Conservation (phyloP, 2,329 filamentous ascomycete species). For the Epichloe hybrida region DNA sequence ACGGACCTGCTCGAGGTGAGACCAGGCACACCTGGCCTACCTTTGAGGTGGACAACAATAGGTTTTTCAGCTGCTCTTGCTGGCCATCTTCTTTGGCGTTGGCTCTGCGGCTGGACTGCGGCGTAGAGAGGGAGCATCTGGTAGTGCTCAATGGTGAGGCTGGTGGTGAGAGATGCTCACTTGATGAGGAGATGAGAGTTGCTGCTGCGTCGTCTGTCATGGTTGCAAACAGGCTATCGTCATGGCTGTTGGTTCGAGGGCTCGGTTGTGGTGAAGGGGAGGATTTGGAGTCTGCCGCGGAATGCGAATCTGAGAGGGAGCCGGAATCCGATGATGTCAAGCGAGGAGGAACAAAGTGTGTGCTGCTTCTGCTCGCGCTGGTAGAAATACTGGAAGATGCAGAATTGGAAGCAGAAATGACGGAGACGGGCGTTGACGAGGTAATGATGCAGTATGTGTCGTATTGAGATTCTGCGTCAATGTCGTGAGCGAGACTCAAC, state of each 20-base stretch:
- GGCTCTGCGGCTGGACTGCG: neutral
- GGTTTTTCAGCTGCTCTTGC: constrained; percentile 18
- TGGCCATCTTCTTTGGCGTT: neutral
- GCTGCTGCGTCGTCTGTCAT: constrained; percentile 7
- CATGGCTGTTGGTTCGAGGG: constrained; percentile 4
- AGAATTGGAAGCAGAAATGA: neutral
- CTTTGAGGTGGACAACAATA: constrained; percentile 25
- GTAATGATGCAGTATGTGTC: neutral
- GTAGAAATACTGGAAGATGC: neutral
- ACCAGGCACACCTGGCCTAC: constrained; percentile 30
- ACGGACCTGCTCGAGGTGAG: constrained; percentile 33
- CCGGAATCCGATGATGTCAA: neutral
- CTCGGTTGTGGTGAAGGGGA: neutral
- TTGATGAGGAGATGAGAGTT: constrained; percentile 4
- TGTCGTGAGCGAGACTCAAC: constrained; percentile 1
- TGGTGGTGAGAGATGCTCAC: neutral
- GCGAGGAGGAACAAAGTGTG: neutral
- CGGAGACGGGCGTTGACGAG: neutral
- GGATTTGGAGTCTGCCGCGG: neutral
- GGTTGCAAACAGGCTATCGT: constrained; percentile 5
- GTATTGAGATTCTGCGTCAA: constrained; percentile 4
- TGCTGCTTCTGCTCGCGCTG: neutral
- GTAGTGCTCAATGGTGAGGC: neutral
- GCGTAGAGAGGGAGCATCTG: neutral
- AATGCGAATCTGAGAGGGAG: neutral